Evolutionary conservation across 768 basidiomycete species (phyloP).

Genomic region (Lentinus tigrinus): DNA sequence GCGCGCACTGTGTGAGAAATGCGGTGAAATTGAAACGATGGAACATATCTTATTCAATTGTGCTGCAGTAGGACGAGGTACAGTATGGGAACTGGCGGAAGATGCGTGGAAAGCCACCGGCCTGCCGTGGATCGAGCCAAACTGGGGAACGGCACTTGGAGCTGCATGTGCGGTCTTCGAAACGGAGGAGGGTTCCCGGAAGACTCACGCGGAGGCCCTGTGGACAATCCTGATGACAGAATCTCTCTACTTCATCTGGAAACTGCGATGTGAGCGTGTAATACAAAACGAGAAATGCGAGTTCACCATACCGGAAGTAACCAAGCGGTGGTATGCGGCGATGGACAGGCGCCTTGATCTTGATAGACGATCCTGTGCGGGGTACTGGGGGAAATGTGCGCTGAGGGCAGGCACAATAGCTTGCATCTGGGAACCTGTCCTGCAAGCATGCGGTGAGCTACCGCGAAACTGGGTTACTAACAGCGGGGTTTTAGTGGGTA

Average conservation of each 20-base stretch:
- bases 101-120: neutral
- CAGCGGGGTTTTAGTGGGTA: slow-evolving; percentile 4
- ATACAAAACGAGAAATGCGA: neutral
- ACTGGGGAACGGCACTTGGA: neutral
- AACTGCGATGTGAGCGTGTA: neutral
- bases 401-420: neutral
- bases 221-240: neutral
- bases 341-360: neutral
- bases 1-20: neutral
- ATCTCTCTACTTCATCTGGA: neutral
- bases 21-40: neutral
- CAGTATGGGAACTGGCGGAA: neutral
- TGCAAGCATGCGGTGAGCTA: neutral
- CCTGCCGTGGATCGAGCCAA: neutral
- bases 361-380: neutral
- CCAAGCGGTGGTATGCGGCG: neutral
- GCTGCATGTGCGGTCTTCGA: neutral
- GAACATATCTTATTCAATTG: neutral
- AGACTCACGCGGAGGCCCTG: neutral
- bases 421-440: neutral
- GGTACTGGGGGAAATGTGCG: neutral
- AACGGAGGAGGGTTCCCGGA: neutral
- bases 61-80: neutral
- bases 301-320: neutral
- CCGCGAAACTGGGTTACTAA: neutral